Conservation (phyloP, 495 filamentous ascomycete genomes). For the Penicillium manginii region DNA sequence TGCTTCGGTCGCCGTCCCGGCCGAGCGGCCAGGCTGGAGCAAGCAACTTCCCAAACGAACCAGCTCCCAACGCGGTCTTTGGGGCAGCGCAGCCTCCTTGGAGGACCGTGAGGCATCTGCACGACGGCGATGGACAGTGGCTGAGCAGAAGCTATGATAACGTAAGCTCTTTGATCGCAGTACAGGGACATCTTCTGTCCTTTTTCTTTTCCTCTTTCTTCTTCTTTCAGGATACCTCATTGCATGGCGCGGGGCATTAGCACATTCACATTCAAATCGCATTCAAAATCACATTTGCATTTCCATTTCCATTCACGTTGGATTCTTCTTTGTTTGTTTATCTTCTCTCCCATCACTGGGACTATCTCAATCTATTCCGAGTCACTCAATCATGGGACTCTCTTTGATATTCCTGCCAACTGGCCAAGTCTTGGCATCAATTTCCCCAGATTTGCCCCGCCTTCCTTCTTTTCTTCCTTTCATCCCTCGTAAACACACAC, state of each 20-base stretch:
- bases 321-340: neutral
- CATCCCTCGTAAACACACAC: slow-evolving; percentile 15
- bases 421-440: neutral
- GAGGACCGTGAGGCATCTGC: slow-evolving; percentile 35
- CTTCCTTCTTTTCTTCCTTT: slow-evolving; percentile 8
- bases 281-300: too few species aligned
- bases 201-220: slow-evolving; percentile 10
- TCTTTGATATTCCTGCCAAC: too few species aligned
- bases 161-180: slow-evolving; percentile 6
- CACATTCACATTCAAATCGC: too few species aligned
- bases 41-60: slow-evolving; percentile 40
- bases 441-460: slow-evolving; percentile 22
- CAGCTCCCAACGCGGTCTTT: slow-evolving; percentile 46
- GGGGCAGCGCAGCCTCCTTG: slow-evolving; percentile 43
- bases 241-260: slow-evolving; percentile 28
- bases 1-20: neutral
- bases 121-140: slow-evolving; percentile 50
- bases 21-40: slow-evolving; percentile 23
- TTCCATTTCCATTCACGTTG: too few species aligned
- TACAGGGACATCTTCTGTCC: neutral
- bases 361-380: too few species aligned
- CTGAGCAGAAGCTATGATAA: slow-evolving; percentile 42
- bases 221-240: slow-evolving; percentile 28
- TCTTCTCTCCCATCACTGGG: neutral
- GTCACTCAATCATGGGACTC: too few species aligned